Percentiles rank a stretch among this genome's conserved stretches.
phyloP scores from a whole-genome alignment of 2,329 filamentous ascomycete genomes.

The Trichoderma koningii region DNA sequence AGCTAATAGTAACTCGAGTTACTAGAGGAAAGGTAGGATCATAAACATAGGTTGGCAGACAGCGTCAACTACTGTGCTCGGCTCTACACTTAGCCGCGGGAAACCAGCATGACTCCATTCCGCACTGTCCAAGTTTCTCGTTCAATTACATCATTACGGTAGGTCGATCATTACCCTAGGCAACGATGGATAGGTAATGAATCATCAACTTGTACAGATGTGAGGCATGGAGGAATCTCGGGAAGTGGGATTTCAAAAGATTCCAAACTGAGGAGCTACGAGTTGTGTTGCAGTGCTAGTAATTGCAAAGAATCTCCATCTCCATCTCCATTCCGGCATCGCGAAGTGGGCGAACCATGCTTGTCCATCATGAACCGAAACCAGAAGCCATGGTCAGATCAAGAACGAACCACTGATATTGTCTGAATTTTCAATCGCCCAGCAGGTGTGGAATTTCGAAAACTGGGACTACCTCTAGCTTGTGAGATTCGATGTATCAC shows the following conservation, averaged over 20 bases:
- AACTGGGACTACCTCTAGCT: too few species aligned
- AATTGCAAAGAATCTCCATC: too few species aligned
- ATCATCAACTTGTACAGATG: not conserved
- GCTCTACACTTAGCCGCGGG: not conserved
- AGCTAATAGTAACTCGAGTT: too few species aligned
- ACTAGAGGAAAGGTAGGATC: too few species aligned
- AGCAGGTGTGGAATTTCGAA: too few species aligned
- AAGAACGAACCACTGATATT: not conserved
- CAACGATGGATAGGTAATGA: not conserved
- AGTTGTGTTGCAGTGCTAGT: too few species aligned
- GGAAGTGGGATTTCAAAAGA: too few species aligned
- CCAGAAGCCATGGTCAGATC: not conserved
- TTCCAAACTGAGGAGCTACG: too few species aligned
- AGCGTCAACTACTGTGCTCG: not conserved
- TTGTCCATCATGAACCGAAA: not conserved
- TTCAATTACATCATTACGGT: constrained; percentile 14
- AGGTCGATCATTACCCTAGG: not conserved
- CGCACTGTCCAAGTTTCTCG: not conserved
- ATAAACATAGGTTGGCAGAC: too few species aligned
- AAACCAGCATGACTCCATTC: not conserved
- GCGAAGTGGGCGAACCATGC: too few species aligned
- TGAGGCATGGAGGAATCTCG: not conserved
- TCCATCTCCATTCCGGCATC: too few species aligned
- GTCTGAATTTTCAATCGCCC: not conserved
- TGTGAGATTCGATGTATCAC: too few species aligned